Percentiles rank a stretch among this genome's conserved stretches.
Conservation (phyloP, 2,329 filamentous ascomycete genomes). For the Coniochaeta hoffmannii region DNA sequence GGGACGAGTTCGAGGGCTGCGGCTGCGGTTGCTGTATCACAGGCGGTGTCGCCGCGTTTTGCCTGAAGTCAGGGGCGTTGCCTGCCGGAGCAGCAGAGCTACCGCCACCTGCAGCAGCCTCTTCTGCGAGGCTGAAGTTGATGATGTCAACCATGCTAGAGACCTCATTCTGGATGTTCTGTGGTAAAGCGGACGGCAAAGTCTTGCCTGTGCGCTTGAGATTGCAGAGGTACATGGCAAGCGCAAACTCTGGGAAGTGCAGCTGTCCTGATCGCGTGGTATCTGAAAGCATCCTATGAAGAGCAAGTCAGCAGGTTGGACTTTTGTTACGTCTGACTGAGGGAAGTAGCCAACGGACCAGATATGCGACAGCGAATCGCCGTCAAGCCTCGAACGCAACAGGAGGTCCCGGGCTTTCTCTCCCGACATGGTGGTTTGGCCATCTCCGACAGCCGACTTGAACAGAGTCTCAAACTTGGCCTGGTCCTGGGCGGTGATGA, state of each 20-base stretch:
- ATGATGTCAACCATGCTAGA: slow-evolving; percentile 99
- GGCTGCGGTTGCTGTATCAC: slow-evolving; percentile 64
- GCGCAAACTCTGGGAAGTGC: slow-evolving; percentile 93
- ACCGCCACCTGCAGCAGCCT: slow-evolving; percentile 40
- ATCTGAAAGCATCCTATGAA: slow-evolving; percentile 74
- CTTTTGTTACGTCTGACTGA: not conserved
- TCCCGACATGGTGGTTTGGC: slow-evolving; percentile 78
- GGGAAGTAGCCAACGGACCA: slow-evolving; percentile 50
- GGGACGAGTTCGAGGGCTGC: slow-evolving; percentile 63
- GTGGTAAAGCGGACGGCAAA: slow-evolving; percentile 67
- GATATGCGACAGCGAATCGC: slow-evolving; percentile 83
- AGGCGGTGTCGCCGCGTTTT: slow-evolving; percentile 40
- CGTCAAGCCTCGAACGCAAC: slow-evolving; percentile 79
- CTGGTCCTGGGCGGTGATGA: slow-evolving; percentile 92
- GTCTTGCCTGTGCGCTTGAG: slow-evolving; percentile 81
- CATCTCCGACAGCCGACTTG: slow-evolving; percentile 84
- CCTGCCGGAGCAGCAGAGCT: slow-evolving; percentile 43
- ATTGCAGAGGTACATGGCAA: slow-evolving; percentile 98
- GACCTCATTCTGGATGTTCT: slow-evolving; percentile 89
- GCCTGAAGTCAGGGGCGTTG: slow-evolving; percentile 64
- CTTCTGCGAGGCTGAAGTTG: slow-evolving; percentile 83
- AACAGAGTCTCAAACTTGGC: slow-evolving; percentile 96
- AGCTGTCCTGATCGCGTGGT: slow-evolving; percentile 94
- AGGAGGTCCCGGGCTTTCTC: slow-evolving; percentile 89
- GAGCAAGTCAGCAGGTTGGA: slow-evolving; percentile 7